Evolutionary conservation across 495 filamentous ascomycete genomes (phyloP), one percentile per base, ranked within the genome.

Genomic region (Aspergillus mulundensis): DNA sequence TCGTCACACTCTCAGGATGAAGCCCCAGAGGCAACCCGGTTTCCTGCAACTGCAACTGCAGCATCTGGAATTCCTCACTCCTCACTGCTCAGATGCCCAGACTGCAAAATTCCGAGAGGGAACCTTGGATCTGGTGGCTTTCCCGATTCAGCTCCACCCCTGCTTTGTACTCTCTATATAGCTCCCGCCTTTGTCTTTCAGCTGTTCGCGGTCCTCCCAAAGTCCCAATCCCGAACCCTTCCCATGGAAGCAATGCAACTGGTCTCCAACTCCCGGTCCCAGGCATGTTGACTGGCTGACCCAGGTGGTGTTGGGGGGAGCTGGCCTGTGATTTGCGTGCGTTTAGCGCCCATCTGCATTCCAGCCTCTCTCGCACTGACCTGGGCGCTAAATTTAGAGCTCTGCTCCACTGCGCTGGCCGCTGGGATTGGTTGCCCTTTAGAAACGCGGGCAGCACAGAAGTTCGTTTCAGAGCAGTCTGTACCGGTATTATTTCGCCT

Each of bases 371-470:
- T 60, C 57, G 56, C 55, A 61, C 56, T 52, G 59, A 57, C 58
- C 60, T 53, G 64, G 65, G 70, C 71, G 67, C 72, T 75, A 75
- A 75, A 75, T 65, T 71, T 74, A 75, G 72, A 71, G 68, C 65
- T 63, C 32, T 36, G 38, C 38, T 40, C 38, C 38, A 40, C 38
- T 8, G 15, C 8, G 38, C n/a, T 40, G 3, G 38, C 15, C 5
- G n/a, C 38, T 6, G 38, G 8, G 51, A 61, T 64, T 64, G 61
- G 61, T 18, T 38, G 23, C 40, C 54, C 52, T 39, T 43, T 58
- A 47, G 57, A 57, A 58, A 63, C 61, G 58, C 61, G 58, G 60
- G 47, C 61, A 58, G 24, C 48, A 42, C 25, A 28, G 25, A 28
- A 28, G 25, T 28, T 28, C 25, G 25, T 28, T 28, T 28, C 25